These are phyloP conservation scores for Microdochium bolleyi DNA, from an alignment of 2,329 filamentous ascomycete species.

Conservation along the genomic window DNA sequence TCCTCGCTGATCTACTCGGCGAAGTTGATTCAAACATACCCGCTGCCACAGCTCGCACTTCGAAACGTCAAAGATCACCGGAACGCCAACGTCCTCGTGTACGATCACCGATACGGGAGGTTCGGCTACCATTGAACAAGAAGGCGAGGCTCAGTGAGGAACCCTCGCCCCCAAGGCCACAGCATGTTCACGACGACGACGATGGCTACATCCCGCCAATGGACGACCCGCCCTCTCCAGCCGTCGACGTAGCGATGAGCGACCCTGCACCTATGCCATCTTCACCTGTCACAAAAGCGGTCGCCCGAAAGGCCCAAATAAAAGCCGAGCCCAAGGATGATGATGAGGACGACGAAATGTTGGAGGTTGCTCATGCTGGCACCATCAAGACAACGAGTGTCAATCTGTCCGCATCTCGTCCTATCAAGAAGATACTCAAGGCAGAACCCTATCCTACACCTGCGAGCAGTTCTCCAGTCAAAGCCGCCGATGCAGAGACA, in stretches of 20 bases:
- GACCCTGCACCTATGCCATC: constrained; percentile 66
- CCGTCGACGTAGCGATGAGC: constrained; percentile 63
- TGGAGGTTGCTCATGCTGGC: constrained; percentile 78
- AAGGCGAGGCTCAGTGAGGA: constrained; percentile 46
- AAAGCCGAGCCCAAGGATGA: constrained; percentile 46
- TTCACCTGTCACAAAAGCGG: constrained; percentile 74
- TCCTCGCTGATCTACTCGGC: constrained; percentile 74
- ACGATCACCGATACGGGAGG: constrained; percentile 62
- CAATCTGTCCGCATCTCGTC: constrained; percentile 77
- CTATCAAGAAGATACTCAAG: constrained; percentile 68
- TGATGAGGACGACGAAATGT: constrained; percentile 72
- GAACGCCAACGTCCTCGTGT: constrained; percentile 73
- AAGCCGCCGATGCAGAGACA: constrained; percentile 41
- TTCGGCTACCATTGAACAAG: constrained; percentile 45
- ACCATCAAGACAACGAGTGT: constrained; percentile 62
- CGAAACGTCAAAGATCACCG: constrained; percentile 61
- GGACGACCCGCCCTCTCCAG: constrained; percentile 42
- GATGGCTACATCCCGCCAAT: constrained; percentile 46
- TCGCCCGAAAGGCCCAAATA: constrained; percentile 58
- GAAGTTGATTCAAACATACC: constrained; percentile 76
- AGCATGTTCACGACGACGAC: constrained; percentile 48
- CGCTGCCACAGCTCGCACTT: constrained; percentile 42
- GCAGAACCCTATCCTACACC: constrained; percentile 60
- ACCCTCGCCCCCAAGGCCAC: constrained; percentile 35
- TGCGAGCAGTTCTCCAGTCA: constrained; percentile 66